These are phyloP conservation scores for Dactylella cylindrospora DNA, from an alignment of 2,329 filamentous ascomycete species.

Conservation along the genomic window DNA sequence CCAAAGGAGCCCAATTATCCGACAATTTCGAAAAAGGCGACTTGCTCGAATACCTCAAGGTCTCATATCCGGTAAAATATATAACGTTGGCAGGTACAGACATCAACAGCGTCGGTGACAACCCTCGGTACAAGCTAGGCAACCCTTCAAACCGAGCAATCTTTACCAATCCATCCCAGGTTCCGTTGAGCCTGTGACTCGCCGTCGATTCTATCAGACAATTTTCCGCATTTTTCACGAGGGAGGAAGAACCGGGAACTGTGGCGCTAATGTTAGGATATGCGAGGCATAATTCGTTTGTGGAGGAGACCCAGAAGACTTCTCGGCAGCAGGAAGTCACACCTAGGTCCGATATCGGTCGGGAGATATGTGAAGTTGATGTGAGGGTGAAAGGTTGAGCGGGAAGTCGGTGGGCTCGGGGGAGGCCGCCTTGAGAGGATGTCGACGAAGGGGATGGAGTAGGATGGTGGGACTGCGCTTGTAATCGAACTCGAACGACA, in stretches of 20 bases:
- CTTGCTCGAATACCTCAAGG: conserved; percentile 71
- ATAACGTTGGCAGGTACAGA: conserved; percentile 94
- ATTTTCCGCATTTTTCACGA: conserved; percentile 59
- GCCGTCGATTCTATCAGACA: conserved; percentile 89
- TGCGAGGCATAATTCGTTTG: conserved; percentile 77
- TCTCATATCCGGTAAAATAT: conserved; percentile 98
- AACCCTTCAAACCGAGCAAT: conserved; percentile 91
- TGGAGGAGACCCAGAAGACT: conserved; percentile 93
- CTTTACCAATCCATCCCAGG: conserved; percentile 86
- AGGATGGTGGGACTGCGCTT: conserved; percentile 70
- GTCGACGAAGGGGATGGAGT: conserved; percentile 8
- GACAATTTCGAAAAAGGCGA: conserved; percentile 71
- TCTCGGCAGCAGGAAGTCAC: conserved; percentile 94
- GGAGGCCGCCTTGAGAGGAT: not conserved
- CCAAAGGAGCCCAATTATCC: conserved; percentile 74
- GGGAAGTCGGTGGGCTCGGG: conserved; percentile 54
- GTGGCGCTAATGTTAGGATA: conserved; percentile 57
- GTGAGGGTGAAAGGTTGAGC: conserved; percentile 57
- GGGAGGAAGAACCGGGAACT: conserved; percentile 53
- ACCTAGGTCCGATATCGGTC: conserved; percentile 77
- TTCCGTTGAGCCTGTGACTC: conserved; percentile 81
- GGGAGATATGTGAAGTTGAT: conserved; percentile 62
- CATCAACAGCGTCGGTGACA: conserved; percentile 95
- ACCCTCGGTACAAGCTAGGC: conserved; percentile 82
- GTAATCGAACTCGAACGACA: conserved; percentile 90